Evolutionary conservation across 306 rosid species (phyloP), one percentile per base, ranked within the genome.

Genomic region (Quercus cerris): DNA sequence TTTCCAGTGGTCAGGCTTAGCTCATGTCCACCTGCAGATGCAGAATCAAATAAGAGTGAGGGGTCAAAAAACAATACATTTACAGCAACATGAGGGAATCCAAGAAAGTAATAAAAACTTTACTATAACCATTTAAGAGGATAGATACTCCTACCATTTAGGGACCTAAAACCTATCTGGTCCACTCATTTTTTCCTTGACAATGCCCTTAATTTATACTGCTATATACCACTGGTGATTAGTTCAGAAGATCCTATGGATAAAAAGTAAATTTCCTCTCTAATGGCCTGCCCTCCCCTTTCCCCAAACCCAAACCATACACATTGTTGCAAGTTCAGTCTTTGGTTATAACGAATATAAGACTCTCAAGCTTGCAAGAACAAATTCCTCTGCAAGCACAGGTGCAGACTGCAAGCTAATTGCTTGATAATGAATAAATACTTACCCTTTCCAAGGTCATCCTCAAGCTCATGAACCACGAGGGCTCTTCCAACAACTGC

Each of bases 381-480:
- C 35, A 75, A 64, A 75, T 71, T 86, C 51, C 23, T 27, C 77
- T 44, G 52, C 81, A 64, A 12, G 5, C 71, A 78, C 30, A 10
- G 33, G 19, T 3, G 70, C 46, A 64, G 61, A 75, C 51, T 23
- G 17, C 61, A 71, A 56, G 51, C 56, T 15, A 49, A 64, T 71
- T 19, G 62, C 57, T 7, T 73, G 51, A 55, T 27, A 75, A 73
- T 6, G 59, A 77, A 73, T 51, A 6, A 35, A 77, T 57, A 61
- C 89, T 78, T 78, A 89, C 98, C 97, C 73, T 93, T 93, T 73
- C 98, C 98, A 57, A 93, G 97, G 61, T 93, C 98, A 75, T 93
- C 98, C 87, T 62, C 82, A 70, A 91, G 93, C 85, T 90, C 98
- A 41, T 93, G 98, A 77, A 91, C 98, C 76, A 93, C 98, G 7